Percentiles rank a stretch among this genome's conserved stretches.
phyloP scores from a whole-genome alignment of 495 filamentous ascomycete species.

The Podospora australis region DNA sequence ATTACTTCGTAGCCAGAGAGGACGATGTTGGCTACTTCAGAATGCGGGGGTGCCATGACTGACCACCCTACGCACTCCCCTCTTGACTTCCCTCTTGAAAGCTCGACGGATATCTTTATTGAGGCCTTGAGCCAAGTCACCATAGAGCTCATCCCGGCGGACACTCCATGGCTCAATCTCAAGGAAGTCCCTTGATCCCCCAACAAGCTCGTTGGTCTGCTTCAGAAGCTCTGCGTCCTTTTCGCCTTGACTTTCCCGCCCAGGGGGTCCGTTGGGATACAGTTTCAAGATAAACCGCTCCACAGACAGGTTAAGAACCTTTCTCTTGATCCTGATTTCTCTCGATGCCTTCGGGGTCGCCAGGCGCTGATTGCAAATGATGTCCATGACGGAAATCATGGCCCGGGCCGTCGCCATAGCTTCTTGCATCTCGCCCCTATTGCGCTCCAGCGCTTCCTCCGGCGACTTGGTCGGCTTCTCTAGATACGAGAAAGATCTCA shows the following conservation, averaged over 20 bases:
- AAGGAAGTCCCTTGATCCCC: no score
- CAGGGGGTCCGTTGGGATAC: conserved; percentile 7
- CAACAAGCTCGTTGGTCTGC: no score
- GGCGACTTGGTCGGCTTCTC: conserved; percentile 10
- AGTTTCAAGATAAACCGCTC: conserved; percentile 19
- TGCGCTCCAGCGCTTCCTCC: conserved; percentile 5
- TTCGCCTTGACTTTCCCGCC: conserved; percentile 8
- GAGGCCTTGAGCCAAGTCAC: no score
- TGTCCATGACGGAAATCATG: conserved; percentile 36
- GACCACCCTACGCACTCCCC: no score
- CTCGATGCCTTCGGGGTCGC: conserved; percentile 3
- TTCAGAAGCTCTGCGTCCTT: background rate
- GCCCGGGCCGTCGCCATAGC: conserved; percentile 33
- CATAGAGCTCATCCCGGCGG: no score
- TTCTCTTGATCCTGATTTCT: conserved; percentile 20
- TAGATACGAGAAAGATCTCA: conserved; percentile 20
- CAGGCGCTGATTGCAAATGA: conserved; percentile 21
- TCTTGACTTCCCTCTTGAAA: no score
- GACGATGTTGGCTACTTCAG: no score
- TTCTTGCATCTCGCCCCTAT: conserved; percentile 23
- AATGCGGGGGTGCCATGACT: no score
- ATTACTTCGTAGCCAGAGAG: no score
- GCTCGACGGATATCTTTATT: no score
- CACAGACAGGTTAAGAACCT: conserved; percentile 26
- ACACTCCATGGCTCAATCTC: no score